Base-by-base conservation (phyloP, 768 basidiomycete species). In the Pleurotus platypus region DNA sequence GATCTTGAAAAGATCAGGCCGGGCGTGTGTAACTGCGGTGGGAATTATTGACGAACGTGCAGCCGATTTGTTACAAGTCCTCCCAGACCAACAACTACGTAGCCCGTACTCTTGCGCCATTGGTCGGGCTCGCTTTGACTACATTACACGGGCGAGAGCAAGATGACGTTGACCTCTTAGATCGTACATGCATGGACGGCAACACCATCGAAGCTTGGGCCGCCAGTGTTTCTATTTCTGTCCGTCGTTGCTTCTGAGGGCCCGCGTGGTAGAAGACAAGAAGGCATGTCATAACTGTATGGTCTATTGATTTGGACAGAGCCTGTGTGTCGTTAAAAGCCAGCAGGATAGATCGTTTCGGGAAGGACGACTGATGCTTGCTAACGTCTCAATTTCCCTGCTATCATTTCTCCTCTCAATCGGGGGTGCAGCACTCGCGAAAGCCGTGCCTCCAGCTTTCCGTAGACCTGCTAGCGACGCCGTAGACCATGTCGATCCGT, bases 401-500 rank as follows among this genome's bases (percentile, higher is more conserved):
- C 7, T 18, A 30, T 9, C 30, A 7, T 22, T 47, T 57, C 16
- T 30, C 35, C 47, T 42, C 24, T 20, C 8, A 9, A 5, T 9
- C 18, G 15, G 15, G 4, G 15, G 42, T 6, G 13, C 42, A 43
- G 42, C 18, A 6, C 13, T n/a, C 15, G 47, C 47, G 22, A 49
- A 49, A 15, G 15, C 15, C 22, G 27, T 5, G 9, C 47, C 47
- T 1, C 8, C 20, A 49, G 20, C 47, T 16, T 56, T 56, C 26
- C 20, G 24, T 5, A 13, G 46, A 24, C 68, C 67, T 15, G 9
- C 16, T 22, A 68, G 67, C 16, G 66, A 68, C 8, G 65, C 63
- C 6, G 66, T 68, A 6, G 67, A 73, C 57, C 56, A 67, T 40
- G 67, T 73, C 43, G 67, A 72, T 58, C 54, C 71, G 72, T 72